A percentile compares a stretch with the other conserved stretches of the same genome.
These are phyloP conservation scores for Sclerotinia trifoliorum DNA, from an alignment of 2,329 filamentous ascomycete species.

Conservation along the genomic window DNA sequence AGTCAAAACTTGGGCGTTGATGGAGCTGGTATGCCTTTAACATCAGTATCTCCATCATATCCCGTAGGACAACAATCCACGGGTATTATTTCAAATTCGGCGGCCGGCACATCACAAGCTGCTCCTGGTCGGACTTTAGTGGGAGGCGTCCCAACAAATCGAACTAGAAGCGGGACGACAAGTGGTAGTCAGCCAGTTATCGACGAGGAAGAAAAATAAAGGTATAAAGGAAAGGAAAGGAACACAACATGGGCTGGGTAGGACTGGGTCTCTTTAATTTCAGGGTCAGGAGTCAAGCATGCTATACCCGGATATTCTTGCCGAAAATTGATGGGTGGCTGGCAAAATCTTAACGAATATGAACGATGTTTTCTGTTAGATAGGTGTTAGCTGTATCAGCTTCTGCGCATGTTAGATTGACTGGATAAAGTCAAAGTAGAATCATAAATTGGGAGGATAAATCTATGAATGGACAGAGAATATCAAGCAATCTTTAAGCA, in stretches of 20 bases:
- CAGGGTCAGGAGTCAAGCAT: conserved; percentile 15
- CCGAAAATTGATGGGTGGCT: conserved; percentile 1
- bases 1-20: conserved; percentile 6
- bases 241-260: background rate
- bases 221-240: background rate
- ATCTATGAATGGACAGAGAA: background rate
- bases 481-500: background rate
- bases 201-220: background rate
- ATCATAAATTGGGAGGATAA: background rate
- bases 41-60: conserved; percentile 9
- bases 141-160: background rate
- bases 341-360: conserved; percentile 17
- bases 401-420: background rate
- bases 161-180: conserved; percentile 5
- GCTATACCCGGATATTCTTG: conserved; percentile 8
- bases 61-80: background rate
- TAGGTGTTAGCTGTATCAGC: background rate
- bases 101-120: conserved; percentile 3
- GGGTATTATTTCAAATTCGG: background rate
- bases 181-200: background rate
- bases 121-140: conserved; percentile 11
- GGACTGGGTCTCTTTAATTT: background rate
- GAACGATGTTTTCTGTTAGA: conserved; percentile 6
- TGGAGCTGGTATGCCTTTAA: conserved; percentile 5
- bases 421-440: background rate